phyloP scores from a whole-genome alignment of 345 rosid species.

The Eucalyptus curtisii region DNA sequence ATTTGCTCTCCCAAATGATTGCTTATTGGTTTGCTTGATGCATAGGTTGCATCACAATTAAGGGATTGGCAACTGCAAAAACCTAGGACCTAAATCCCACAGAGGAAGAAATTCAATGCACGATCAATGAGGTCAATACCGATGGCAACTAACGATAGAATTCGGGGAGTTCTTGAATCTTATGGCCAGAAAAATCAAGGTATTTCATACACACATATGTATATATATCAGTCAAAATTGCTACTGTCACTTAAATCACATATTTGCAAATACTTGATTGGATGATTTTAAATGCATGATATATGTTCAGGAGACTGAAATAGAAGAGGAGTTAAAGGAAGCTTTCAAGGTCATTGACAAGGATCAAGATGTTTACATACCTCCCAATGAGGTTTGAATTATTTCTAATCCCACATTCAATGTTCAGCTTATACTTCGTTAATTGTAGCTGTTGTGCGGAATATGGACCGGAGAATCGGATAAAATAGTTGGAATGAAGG shows the following conservation, averaged over 20 bases:
- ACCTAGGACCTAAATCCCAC: conserved; percentile 39
- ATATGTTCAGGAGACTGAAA: conserved; percentile 29
- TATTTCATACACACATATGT: neutral
- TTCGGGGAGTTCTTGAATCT: conserved; percentile 56
- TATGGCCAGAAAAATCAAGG: conserved; percentile 65
- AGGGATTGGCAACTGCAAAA: conserved; percentile 32
- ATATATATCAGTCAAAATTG: neutral
- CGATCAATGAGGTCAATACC: conserved; percentile 44
- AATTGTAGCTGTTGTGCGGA: no score
- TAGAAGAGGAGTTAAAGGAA: conserved; percentile 41
- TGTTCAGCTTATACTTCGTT: neutral
- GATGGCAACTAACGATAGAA: conserved; percentile 45
- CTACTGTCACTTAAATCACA: neutral
- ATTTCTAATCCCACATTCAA: neutral
- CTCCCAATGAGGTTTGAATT: conserved; percentile 42
- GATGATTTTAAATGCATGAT: neutral
- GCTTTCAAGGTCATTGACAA: conserved; percentile 62
- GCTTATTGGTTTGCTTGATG: neutral
- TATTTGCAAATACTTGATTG: no score
- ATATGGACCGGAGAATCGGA: no score
- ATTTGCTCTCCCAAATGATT: neutral
- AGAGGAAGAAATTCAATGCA: conserved; percentile 42
- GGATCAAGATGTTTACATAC: conserved; percentile 54
- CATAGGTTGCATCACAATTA: conserved; percentile 47
- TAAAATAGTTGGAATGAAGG: no score